Evolutionary conservation across 163 green algal species (phyloP), one percentile per base, ranked within the genome.

Genomic region (Trebouxia gelatinosa): DNA sequence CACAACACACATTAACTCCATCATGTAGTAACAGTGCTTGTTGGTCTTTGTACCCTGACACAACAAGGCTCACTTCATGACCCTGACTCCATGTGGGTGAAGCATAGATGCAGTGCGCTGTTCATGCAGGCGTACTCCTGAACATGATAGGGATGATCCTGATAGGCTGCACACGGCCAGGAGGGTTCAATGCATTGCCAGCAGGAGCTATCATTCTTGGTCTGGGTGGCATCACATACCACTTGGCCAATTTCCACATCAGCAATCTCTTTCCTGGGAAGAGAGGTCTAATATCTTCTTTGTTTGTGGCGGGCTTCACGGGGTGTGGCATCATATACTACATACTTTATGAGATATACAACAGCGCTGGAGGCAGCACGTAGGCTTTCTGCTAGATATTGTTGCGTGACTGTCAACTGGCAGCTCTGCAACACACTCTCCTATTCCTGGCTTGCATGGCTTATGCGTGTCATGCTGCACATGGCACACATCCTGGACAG

Each of bases 221-320:
- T 19, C 70, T 90, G 21, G 88, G 84, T 6, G 85, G 85, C 78
- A 91, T 92, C 65, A 89, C 85, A 40, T 92, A 90, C 74, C 88
- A 92, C 74, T 78, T 92, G 23, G 79, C 80, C 16, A 85, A 92
- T 76, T 80, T 92, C 38, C 88, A 92, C 80, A 86, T 88, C n/a
- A 84, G 80, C 16, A 83, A 81, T 32, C 75, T 92, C 28, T 91
- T 83, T 29, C 87, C 84, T 1, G 51, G 80, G 13, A 80, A 59
- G 78, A 78, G 85, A 21, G 84, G 87, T 29, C 74, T 90, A 0
- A 67, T 90, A 6, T 84, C 86, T 21, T 79, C 74, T 31, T 39
- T 89, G 3, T 85, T 91, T 28, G 85, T 92, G 68, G 84, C 86
- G 32, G 88, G 88, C 61, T 92, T 91, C 78, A 91, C 88, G 11